Base-by-base conservation (phyloP, 1,139 yeast species). In the Saccharomycopsis crataegensis region DNA sequence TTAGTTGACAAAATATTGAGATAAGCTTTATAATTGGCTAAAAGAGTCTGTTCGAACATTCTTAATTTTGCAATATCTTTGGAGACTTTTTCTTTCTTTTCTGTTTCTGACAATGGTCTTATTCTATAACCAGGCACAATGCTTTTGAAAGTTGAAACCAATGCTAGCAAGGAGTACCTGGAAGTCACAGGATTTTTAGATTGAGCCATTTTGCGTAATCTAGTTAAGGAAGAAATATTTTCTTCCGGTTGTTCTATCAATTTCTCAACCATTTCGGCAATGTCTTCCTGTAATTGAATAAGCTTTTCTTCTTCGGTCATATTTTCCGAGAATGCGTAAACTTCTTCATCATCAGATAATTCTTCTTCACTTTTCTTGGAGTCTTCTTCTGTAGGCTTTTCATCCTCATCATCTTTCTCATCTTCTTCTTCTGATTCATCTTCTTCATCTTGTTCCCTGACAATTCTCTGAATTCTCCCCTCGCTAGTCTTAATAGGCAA, bases 161-260 rank as follows among this genome's bases (percentile, higher is more conserved):
- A 75, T 0, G 98, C 83, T 61, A 90, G 72, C 56, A 88, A 71
- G 0, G 96, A 79, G 56, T 89, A 75, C 67, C 86, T 90, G 55
- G 86, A 76, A 6, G 89, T 82, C 54, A 80, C 82, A 46, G 83
- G 74, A 61, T 85, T 82, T 61, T 76, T 78, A 1, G 93, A 82
- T 57, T 75, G 77, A 1, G 88, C 75, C 84, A 88, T 82, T 59
- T 80, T 84, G 48, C 91, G 73, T 52, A 93, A 72, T 63, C 91
- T 79, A 2, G 86, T 77, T 32, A 93, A 72, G 50, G 83, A 76
- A 6, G 78, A 67, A 12, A 85, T 74, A 64, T 91, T 80, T 63
- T 88, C 96, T 66, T 93, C 98, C 1, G 99, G 97, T 58, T 89
- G 90, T 67, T 91, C 96, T 63, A 83, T 82, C 44, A 93, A 70